phyloP scores from a whole-genome alignment of 116 monocot species.

The Cymodocea nodosa region DNA sequence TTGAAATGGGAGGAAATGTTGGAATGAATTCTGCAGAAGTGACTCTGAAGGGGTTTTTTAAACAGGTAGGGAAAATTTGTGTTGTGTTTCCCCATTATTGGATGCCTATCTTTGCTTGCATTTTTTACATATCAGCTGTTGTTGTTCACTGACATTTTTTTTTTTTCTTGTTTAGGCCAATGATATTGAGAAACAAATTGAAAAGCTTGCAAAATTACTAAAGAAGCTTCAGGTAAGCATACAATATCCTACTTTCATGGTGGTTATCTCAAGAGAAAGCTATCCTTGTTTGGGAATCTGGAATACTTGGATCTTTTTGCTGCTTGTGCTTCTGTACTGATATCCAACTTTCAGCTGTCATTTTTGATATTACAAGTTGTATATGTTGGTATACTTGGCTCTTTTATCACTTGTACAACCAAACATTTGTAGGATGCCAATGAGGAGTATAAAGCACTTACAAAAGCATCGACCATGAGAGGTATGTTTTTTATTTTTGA shows the following conservation, averaged over 20 bases:
- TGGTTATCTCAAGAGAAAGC: too few species aligned
- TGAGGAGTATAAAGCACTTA: constrained; percentile 89
- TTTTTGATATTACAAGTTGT: too few species aligned
- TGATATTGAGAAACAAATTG: constrained; percentile 63
- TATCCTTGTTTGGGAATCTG: too few species aligned
- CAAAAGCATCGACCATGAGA: constrained; percentile 85
- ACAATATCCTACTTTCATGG: not conserved
- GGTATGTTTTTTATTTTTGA: constrained; percentile 16
- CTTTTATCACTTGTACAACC: not conserved
- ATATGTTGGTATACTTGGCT: not conserved
- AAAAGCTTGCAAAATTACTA: constrained; percentile 58
- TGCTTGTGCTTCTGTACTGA: too few species aligned
- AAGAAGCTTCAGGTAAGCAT: constrained; percentile 61
- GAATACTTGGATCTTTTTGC: too few species aligned
- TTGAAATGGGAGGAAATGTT: constrained; percentile 60
- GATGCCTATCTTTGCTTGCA: not conserved
- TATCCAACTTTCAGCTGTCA: too few species aligned
- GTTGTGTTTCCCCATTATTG: not conserved
- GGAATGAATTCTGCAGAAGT: constrained; percentile 39
- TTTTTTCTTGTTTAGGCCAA: constrained; percentile 36
- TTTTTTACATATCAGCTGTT: constrained; percentile 1
- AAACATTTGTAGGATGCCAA: constrained; percentile 51
- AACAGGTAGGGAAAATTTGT: constrained; percentile 32
- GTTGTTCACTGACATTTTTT: not conserved
- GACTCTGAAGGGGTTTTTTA: constrained; percentile 66